Base-by-base conservation (phyloP, 1,284 basidiomycete genomes). In the Flammula alnicola region DNA sequence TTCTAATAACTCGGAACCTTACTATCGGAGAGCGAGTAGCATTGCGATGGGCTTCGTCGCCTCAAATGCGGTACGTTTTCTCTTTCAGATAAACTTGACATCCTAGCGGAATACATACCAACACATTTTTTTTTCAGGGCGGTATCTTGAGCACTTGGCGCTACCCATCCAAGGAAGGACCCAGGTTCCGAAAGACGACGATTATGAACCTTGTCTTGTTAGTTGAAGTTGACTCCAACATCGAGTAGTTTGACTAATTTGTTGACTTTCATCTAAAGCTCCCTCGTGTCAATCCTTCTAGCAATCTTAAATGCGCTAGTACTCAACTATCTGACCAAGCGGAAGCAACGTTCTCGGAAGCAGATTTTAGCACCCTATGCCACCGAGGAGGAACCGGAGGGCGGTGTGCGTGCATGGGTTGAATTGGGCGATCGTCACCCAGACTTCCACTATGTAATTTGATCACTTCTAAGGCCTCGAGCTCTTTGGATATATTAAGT, bases 1-100 rank as follows among this genome's bases (percentile, higher is more conserved):
- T 30, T 70, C 82, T 9, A 84, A 83, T 62, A 86, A 85, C 63
- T 72, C 78, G 19, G 70, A 76, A 0, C 80, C 80, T 1, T 74
- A 81, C 57, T 70, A 75, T 47, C 70, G 78, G 32, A 72, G 81
- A 29, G 80, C 80, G 4, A 63, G 63, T 10, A 70, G 74, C 12
- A 71, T 84, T 36, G 80, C 79, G 2, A 60, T 81, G 23, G 76
- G 72, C 0, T 80, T 80, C 55, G 72, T 80, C 55, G 63, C 72
- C 57, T 77, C 17, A 83, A 81, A 60, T 63, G 30, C 30, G 69
- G 68, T 14, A n/a, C n/a, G n/a, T n/a, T n/a, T n/a, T n/a, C n/a
- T n/a, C n/a, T n/a, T n/a, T n/a, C n/a, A n/a, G n/a, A n/a, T n/a
- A n/a, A n/a, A n/a, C n/a, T n/a, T n/a, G n/a, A n/a, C n/a, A n/a